Conservation (phyloP, 2,329 filamentous ascomycete genomes). For the Fusarium tjaetaba region DNA sequence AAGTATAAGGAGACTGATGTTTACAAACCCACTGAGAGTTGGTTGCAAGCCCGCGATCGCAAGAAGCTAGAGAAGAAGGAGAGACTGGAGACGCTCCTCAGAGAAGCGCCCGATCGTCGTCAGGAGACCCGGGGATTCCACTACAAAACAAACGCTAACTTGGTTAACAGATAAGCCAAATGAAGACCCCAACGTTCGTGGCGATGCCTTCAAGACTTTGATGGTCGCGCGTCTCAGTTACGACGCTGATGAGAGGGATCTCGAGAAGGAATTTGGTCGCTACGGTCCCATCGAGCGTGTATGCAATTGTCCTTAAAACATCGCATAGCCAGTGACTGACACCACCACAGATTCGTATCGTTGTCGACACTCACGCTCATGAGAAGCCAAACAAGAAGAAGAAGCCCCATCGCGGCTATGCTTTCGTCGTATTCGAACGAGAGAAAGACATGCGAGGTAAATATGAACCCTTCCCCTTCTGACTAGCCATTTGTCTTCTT, state of each 20-base stretch:
- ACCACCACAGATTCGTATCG: constrained; percentile 79
- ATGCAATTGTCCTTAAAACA: constrained; percentile 46
- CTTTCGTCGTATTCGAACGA: constrained; percentile 95
- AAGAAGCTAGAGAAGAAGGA: constrained; percentile 83
- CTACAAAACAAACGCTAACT: constrained; percentile 22
- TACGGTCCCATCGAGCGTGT: constrained; percentile 95
- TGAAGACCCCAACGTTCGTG: constrained; percentile 87
- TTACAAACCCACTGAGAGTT: constrained; percentile 88
- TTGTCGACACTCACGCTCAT: constrained; percentile 77
- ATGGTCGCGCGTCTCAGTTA: constrained; percentile 93
- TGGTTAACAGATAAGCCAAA: constrained; percentile 74
- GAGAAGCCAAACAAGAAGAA: constrained; percentile 80
- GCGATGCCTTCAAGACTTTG: constrained; percentile 94
- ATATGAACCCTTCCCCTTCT: constrained; percentile 49
- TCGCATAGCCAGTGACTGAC: constrained; percentile 23
- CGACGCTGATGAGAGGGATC: constrained; percentile 85
- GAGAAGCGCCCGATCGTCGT: constrained; percentile 74
- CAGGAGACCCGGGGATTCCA: constrained; percentile 33
- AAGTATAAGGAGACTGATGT: constrained; percentile 81
- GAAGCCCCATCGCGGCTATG: constrained; percentile 88
- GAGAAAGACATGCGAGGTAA: constrained; percentile 99
- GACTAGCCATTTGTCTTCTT: constrained; percentile 37
- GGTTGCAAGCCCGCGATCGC: constrained; percentile 87
- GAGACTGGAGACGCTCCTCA: constrained; percentile 69
- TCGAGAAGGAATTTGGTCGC: constrained; percentile 92